Base-by-base conservation (phyloP, 805 yeast genomes). In the Zygosaccharomyces bisporus region DNA sequence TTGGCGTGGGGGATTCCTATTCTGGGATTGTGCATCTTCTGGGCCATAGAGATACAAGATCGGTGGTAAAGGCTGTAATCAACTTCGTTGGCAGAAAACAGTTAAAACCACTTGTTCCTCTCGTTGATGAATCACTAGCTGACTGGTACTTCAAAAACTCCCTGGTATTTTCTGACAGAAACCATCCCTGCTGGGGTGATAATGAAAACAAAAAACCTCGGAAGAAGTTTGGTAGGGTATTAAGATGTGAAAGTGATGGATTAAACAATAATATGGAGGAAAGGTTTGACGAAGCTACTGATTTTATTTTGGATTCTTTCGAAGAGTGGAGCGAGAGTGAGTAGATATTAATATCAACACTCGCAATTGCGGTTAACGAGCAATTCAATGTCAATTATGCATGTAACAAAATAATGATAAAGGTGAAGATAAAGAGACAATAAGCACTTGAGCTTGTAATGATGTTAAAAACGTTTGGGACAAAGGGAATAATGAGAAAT, bases 101-200 rank as follows among this genome's bases (percentile, higher is more conserved):
- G n/a, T 69, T 91, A 56, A 78, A 86, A 52, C 81, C 95, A 2
- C 74, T 91, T 35, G 87, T 87, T 4, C 90, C 96, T 4, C 75
- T 87, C 18, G 80, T 89, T 57, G 98, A 91, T 63, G 98, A 93
- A 64, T 79, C 84, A 6, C 76, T 90, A 68, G 77, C 86, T 13
- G 96, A 90, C 58, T 90, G 97, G 96, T 93, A 81, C 65, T 89
- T 80, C 68, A 80, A 81, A 51, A 84, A 86, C 56, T 87, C 96
- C 1, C 75, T 91, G 20, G 77, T 91, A 0, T 90, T 89, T 64
- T 79, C 96, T 3, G 74, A 87, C 40, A 68, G 73, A 42, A 75
- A 74, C 46, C 95, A 93, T 63, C 72, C 84, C 4, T 84, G 93
- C 52, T 91, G 97, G 97, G 83, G 80, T 20, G 71, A 73, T 8